These are phyloP conservation scores for Verticillium albo-atrum DNA, from an alignment of 2,329 filamentous ascomycete species.

Conservation along the genomic window DNA sequence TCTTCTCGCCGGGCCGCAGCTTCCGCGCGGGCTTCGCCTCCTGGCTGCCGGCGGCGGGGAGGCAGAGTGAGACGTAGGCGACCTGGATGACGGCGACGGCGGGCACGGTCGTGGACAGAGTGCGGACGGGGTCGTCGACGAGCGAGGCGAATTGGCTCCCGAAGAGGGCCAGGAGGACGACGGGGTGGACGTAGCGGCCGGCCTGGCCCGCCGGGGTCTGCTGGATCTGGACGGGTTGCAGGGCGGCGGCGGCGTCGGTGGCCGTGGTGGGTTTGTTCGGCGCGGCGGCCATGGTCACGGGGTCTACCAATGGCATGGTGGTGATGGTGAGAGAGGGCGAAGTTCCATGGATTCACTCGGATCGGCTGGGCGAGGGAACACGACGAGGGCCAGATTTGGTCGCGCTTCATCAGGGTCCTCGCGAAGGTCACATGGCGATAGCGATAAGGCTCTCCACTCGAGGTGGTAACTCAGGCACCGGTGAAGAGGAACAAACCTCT, in stretches of 20 bases:
- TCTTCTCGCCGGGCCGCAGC: slow-evolving; percentile 48
- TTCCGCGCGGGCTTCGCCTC: slow-evolving; percentile 40
- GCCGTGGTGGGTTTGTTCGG: slow-evolving; percentile 19
- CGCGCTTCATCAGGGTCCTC: slow-evolving; percentile 1
- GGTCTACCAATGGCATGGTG: slow-evolving; percentile 28
- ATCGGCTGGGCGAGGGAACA: background rate
- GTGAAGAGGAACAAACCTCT: background rate
- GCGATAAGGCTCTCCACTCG: too few relatives aligned
- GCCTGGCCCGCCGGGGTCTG: slow-evolving; percentile 34
- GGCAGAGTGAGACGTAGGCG: slow-evolving; percentile 56
- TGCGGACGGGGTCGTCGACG: slow-evolving; percentile 63
- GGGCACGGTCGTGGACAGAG: slow-evolving; percentile 57
- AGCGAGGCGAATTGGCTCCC: slow-evolving; percentile 60
- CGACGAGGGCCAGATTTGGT: background rate
- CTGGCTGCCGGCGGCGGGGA: slow-evolving; percentile 55
- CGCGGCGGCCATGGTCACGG: slow-evolving; percentile 32
- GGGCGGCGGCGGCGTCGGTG: slow-evolving; percentile 19
- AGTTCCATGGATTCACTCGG: background rate
- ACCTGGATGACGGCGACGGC: slow-evolving; percentile 62
- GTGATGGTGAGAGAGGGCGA: slow-evolving; percentile 1
- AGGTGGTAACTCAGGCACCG: too few relatives aligned
- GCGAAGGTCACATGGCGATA: slow-evolving; percentile 14
- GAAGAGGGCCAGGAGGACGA: slow-evolving; percentile 61
- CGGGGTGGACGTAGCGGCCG: slow-evolving; percentile 64
- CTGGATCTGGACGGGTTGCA: slow-evolving; percentile 32